These are phyloP conservation scores for Psilocybe azurescens DNA, from an alignment of 768 basidiomycete species.

Conservation along the genomic window DNA sequence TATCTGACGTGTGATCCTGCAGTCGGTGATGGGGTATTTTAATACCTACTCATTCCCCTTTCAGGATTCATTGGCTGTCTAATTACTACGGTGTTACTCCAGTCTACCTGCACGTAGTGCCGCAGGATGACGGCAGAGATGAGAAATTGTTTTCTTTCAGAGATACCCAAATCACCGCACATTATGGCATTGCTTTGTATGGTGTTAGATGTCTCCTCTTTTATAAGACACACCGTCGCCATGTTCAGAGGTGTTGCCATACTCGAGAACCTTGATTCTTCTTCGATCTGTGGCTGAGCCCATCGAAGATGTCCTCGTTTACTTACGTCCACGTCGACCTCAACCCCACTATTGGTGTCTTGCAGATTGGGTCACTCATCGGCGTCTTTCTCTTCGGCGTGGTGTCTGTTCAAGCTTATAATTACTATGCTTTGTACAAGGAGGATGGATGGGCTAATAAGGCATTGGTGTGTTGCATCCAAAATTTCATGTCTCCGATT, in stretches of 20 bases:
- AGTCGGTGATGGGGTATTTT: background rate
- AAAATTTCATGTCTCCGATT: background rate
- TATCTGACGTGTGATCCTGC: background rate
- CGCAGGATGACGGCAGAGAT: conserved; percentile 1
- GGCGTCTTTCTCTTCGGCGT: conserved; percentile 33
- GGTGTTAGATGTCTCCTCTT: background rate
- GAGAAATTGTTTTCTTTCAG: background rate
- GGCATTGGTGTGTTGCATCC: conserved; percentile 20
- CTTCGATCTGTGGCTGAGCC: conserved; percentile 5
- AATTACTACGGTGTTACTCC: background rate
- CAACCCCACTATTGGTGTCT: conserved; percentile 26
- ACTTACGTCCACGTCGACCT: conserved; percentile 18
- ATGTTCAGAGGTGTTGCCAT: background rate
- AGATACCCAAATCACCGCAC: conserved; percentile 2
- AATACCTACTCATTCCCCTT: background rate
- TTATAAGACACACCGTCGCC: background rate
- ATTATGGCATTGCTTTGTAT: conserved; percentile 5
- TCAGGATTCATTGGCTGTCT: background rate
- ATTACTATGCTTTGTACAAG: conserved; percentile 28
- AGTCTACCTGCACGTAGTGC: conserved; percentile 5
- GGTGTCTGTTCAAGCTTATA: conserved; percentile 28
- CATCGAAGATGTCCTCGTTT: conserved; percentile 1
- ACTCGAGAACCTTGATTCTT: background rate
- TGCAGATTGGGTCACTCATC: conserved; percentile 32
- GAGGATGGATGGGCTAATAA: conserved; percentile 29